Base-by-base conservation (phyloP, 441 rosid species). In the Erysimum pusillum region DNA sequence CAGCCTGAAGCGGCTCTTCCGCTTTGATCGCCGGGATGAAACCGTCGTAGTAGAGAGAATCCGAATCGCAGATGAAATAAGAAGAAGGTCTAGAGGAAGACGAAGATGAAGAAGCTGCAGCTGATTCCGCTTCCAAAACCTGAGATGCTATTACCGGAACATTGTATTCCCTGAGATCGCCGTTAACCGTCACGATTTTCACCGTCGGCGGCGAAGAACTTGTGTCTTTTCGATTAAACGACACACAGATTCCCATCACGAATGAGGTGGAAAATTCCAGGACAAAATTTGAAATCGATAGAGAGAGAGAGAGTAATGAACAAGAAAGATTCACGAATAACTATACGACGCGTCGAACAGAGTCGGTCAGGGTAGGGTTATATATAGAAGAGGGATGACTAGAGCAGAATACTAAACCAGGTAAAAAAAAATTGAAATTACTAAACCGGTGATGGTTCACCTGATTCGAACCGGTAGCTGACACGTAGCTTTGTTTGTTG, bases 51-150 rank as follows among this genome's bases (percentile, higher is more conserved):
- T 62, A 74, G 4, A 91, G 70, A 13, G 82, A 39, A 52, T 91
- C 97, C 0, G 95, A 84, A 51, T 82, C 82, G 78, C 95, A 88
- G 9, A 91, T 71, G 66, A 91, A 87, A 32, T 51, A 56, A 61
- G 77, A 71, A n/a, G 65, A 73, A 22, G 57, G 31, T 13, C 44
- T 15, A 49, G 73, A 65, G 0, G 84, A 59, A 1, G 85, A 77
- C 0, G 82, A 53, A 0, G 90, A 75, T 0, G 80, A 76, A 0
- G 87, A 76, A 3, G 88, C 61, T 6, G 87, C 56, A 5, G 49
- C 17, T 0, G 80, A 64, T 71, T 85, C 88, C 1, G 86, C 67
- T 31, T 77, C 78, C 0, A 91, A 73, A 42, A 90, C 90, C 31
- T 85, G 89, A 44, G 82, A 81, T 5, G 74, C 93, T 22, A 31